These are phyloP conservation scores for Stagonosporopsis chrysanthemi DNA, from an alignment of 2,329 filamentous ascomycete genomes.

Conservation along the genomic window DNA sequence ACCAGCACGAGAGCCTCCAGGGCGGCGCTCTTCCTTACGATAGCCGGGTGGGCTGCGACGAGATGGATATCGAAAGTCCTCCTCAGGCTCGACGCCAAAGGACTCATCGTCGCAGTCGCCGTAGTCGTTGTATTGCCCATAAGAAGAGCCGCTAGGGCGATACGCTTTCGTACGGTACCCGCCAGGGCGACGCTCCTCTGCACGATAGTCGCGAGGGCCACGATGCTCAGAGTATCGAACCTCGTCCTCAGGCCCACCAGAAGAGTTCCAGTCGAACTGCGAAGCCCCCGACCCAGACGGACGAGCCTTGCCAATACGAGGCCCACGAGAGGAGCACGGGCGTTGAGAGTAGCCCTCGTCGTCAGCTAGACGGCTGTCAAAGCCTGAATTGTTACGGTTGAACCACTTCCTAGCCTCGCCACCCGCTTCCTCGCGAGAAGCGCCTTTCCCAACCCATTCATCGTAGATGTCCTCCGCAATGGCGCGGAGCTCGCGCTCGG, in stretches of 20 bases:
- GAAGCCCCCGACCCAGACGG: neutral
- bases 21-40: slow-evolving; percentile 3
- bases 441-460: neutral
- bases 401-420: neutral
- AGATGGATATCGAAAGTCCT: neutral
- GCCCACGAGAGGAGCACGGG: neutral
- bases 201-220: neutral
- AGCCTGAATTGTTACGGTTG: neutral
- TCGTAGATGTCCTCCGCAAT: neutral
- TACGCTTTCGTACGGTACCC: no score
- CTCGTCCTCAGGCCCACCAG: neutral
- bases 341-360: no score
- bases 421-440: neutral
- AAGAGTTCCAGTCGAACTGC: neutral
- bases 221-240: neutral
- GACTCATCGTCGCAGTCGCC: no score
- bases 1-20: neutral
- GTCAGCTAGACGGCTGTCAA: no score
- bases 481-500: neutral
- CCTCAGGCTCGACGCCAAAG: neutral
- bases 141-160: neutral
- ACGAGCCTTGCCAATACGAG: neutral
- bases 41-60: neutral
- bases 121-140: no score
- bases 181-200: slow-evolving; percentile 3